Conservation (phyloP, 2,329 filamentous ascomycete genomes). For the Tolypocladium ophioglossoides region DNA sequence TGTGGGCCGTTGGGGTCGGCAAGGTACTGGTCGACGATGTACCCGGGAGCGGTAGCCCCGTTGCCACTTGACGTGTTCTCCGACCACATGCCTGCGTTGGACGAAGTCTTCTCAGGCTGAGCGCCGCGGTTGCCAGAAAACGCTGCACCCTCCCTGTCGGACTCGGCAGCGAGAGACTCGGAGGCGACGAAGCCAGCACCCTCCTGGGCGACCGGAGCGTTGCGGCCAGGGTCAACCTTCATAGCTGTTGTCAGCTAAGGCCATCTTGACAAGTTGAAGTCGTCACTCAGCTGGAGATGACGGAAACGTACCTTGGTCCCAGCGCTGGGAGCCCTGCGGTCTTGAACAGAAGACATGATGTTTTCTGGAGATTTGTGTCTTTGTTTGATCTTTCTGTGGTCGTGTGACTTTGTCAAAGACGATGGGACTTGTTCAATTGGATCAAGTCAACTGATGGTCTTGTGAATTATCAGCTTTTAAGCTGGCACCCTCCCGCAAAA, state of each 20-base stretch:
- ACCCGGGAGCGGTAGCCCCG: slow-evolving; percentile 24
- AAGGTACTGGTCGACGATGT: slow-evolving; percentile 23
- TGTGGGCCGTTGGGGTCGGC: slow-evolving; percentile 24
- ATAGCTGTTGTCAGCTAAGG: background rate
- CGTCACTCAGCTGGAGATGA: background rate
- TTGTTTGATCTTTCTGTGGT: background rate
- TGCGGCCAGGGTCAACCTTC: slow-evolving; percentile 35
- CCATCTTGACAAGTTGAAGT: background rate
- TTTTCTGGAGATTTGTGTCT: background rate
- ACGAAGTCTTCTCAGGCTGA: slow-evolving; percentile 10
- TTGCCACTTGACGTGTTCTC: slow-evolving; percentile 4
- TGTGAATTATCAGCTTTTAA: background rate
- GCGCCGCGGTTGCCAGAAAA: slow-evolving; percentile 51
- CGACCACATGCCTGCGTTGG: background rate
- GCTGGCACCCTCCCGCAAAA: background rate
- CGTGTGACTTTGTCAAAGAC: background rate
- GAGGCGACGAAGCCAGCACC: slow-evolving; percentile 50
- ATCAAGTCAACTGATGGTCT: background rate
- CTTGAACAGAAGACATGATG: slow-evolving; percentile 1
- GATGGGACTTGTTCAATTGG: background rate
- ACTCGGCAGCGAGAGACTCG: slow-evolving; percentile 71
- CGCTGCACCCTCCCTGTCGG: slow-evolving; percentile 44
- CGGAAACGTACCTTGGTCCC: slow-evolving; percentile 7
- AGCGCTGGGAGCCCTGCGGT: slow-evolving; percentile 5
- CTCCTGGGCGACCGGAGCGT: slow-evolving; percentile 46